phyloP scores from a whole-genome alignment of 2,329 filamentous ascomycete genomes.

The Xylaria sp. region DNA sequence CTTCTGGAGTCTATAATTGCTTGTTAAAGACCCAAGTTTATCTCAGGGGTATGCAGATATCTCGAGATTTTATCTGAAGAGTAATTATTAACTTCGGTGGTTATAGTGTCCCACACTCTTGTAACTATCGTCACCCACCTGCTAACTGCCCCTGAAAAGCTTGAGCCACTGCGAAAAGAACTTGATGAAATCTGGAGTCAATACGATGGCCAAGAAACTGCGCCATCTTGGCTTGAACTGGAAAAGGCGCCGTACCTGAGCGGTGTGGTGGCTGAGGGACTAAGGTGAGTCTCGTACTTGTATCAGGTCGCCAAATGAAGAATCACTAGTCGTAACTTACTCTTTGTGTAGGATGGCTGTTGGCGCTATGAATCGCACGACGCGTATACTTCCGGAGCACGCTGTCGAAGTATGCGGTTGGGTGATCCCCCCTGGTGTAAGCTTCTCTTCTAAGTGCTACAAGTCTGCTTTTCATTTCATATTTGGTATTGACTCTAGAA shows the following conservation, averaged over 20 bases:
- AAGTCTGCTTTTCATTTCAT: not conserved
- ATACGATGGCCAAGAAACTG: not conserved
- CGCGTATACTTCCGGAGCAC: not conserved
- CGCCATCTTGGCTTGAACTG: conserved; percentile 5
- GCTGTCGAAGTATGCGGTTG: not conserved
- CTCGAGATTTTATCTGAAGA: too few species aligned
- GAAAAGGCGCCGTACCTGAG: conserved; percentile 13
- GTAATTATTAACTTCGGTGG: too few species aligned
- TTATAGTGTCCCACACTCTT: conserved; percentile 14
- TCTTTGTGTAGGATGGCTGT: conserved; percentile 7
- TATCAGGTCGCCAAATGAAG: not conserved
- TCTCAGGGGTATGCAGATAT: too few species aligned
- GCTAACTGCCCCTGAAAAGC: conserved; percentile 1
- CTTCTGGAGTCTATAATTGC: too few species aligned
- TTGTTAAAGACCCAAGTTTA: too few species aligned
- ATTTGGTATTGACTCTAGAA: not conserved
- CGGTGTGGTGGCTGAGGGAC: conserved; percentile 7
- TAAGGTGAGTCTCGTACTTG: not conserved
- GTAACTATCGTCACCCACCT: conserved; percentile 7
- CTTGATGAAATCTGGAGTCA: conserved; percentile 5
- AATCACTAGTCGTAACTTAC: not conserved
- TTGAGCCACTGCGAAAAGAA: not conserved
- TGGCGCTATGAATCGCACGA: conserved; percentile 7
- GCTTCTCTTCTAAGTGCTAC: not conserved
- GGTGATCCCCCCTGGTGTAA: conserved; percentile 3